phyloP scores from a whole-genome alignment of 106 monocot genomes.

The Allium cepa region DNA sequence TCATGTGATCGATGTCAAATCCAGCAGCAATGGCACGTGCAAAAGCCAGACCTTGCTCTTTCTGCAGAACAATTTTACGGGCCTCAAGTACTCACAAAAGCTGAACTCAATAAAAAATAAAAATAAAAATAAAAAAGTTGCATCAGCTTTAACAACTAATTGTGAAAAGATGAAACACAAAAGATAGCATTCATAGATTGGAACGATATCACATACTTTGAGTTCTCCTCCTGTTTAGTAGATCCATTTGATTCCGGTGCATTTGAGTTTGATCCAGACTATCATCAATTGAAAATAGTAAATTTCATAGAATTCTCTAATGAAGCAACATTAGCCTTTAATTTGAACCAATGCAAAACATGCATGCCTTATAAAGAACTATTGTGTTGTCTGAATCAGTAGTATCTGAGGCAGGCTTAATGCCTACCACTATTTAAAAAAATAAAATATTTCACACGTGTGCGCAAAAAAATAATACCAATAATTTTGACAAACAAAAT shows the following conservation, averaged over 20 bases:
- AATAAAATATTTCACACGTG: no score
- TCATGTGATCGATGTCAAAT: constrained; percentile 71
- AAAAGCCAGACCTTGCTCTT: constrained; percentile 97
- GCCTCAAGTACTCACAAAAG: constrained; percentile 75
- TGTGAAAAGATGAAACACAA: background rate
- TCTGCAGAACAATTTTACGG: constrained; percentile 62
- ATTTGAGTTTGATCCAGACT: constrained; percentile 33
- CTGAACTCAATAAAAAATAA: constrained; percentile 47
- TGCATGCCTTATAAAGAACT: constrained; percentile 47
- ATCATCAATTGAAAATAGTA: constrained; percentile 19
- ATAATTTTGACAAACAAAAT: no score
- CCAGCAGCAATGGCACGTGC: constrained; percentile 84
- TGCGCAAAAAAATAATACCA: no score
- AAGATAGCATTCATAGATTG: background rate
- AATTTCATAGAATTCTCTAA: background rate
- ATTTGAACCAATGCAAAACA: background rate
- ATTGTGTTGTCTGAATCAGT: constrained; percentile 45
- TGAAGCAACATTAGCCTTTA: background rate
- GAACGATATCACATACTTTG: constrained; percentile 37
- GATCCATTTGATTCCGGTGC: constrained; percentile 48
- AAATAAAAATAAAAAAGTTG: background rate
- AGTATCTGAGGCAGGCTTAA: constrained; percentile 13
- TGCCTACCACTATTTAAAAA: constrained; percentile 27
- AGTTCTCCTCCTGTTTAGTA: constrained; percentile 35
- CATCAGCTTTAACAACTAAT: background rate